Evolutionary conservation across 2,329 filamentous ascomycete genomes (phyloP).

Genomic region (Sclerotinia glacialis): DNA sequence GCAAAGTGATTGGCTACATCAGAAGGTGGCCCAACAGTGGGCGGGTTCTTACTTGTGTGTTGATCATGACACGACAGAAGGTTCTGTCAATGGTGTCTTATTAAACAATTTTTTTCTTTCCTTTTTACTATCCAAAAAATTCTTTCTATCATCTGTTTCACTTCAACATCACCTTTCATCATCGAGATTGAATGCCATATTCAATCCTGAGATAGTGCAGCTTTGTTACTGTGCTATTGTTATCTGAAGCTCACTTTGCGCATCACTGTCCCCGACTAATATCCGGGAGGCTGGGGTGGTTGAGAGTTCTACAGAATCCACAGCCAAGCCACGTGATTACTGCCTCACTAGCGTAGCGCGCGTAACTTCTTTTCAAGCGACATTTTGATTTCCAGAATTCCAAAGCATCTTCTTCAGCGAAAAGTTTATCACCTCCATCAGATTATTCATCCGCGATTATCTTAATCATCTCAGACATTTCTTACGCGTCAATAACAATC

Average conservation of each 20-base stretch:
- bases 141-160: constrained; percentile 4
- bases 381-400: constrained; percentile 27
- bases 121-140: not conserved
- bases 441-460: constrained; percentile 22
- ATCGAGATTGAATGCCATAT: constrained; percentile 8
- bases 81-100: constrained; percentile 25
- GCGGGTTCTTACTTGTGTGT: constrained; percentile 26
- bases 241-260: constrained; percentile 18
- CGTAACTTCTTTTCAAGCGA: constrained; percentile 26
- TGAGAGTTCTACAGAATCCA: constrained; percentile 23
- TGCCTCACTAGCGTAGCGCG: constrained; percentile 19
- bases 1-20: constrained; percentile 26
- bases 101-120: constrained; percentile 20
- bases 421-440: constrained; percentile 32
- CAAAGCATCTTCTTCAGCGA: constrained; percentile 20
- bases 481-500: constrained; percentile 29
- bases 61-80: constrained; percentile 31
- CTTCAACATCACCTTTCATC: constrained; percentile 11
- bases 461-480: constrained; percentile 23
- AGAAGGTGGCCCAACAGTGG: constrained; percentile 20
- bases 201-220: constrained; percentile 10
- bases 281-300: constrained; percentile 21
- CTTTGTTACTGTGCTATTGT: constrained; percentile 3
- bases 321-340: constrained; percentile 20
- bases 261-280: constrained; percentile 21